Base-by-base conservation (phyloP, 2,329 filamentous ascomycete genomes). In the Colletotrichum sp. region DNA sequence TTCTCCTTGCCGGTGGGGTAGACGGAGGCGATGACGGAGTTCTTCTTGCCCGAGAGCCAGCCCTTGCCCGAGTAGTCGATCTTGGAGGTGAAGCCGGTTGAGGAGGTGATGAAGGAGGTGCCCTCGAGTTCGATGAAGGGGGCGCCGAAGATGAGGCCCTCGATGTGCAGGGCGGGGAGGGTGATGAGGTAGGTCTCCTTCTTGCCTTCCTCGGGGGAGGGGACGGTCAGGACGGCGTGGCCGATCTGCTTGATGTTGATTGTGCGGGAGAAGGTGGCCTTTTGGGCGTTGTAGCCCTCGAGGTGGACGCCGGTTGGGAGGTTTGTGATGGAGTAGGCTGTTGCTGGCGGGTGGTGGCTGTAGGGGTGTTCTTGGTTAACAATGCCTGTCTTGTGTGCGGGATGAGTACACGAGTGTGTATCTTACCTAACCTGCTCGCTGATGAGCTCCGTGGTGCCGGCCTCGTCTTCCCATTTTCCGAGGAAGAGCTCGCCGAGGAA, bases 161-260 rank as follows among this genome's bases (percentile, higher is more conserved):
- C 97, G 80, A 99, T 98, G 85, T 99, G 96, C 57, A 98, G 91
- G 32, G 93, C 92, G 2, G 96, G 97, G 28, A 99, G 93, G 12
- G 96, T 98, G 84, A 99, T 98, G 78, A 98, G 90, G 87, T 98
- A 98, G 79, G 91, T 93, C 83, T 97, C 95, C 32, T 82, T 80
- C 77, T 88, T 84, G 75, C 83, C 79, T 75, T 81, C 80, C 59
- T 79, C 80, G 30, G 85, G 85, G 34, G 86, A 80, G 13, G 94
- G 93, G 75, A 98, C 87, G 66, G 95, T 94, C 78, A 96, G 90
- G 39, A 98, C 88, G 55, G 96, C 96, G 82, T 98, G 96, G 44
- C 96, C 96, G 80, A 98, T 94, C 87, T 98, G 95, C 89, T 98
- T 98, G 82, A 99, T 94, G 81, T 96, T 94, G 84, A 99, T 98